phyloP scores from a whole-genome alignment of 805 yeast genomes.

The Lipomyces kockii region DNA sequence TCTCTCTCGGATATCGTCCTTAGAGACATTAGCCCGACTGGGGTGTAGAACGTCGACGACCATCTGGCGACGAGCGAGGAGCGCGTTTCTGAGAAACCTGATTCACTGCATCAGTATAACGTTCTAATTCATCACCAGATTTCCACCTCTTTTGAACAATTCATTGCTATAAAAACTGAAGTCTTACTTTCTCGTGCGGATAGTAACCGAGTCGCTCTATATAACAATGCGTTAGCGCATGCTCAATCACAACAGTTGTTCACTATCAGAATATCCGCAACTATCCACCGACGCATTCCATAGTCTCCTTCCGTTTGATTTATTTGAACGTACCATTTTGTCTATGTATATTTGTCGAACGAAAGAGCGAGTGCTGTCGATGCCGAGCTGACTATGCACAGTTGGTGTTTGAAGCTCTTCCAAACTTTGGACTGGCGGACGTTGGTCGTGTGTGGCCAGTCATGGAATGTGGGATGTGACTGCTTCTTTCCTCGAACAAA shows the following conservation, averaged over 20 bases:
- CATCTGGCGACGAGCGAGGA: slow-evolving; percentile 98
- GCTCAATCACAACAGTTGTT: slow-evolving; percentile 21
- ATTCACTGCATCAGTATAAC: neutral
- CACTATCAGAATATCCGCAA: neutral
- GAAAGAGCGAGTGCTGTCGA: slow-evolving; percentile 9
- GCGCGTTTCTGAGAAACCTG: slow-evolving; percentile 93
- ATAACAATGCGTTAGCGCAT: slow-evolving; percentile 3
- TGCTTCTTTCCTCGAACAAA: too few species aligned
- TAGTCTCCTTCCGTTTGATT: neutral
- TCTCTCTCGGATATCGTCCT: slow-evolving; percentile 97
- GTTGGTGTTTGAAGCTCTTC: neutral
- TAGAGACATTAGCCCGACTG: slow-evolving; percentile 98
- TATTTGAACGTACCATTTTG: slow-evolving; percentile 25
- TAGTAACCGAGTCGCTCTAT: slow-evolving; percentile 87
- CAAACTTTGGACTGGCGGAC: neutral
- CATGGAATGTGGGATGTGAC: too few species aligned
- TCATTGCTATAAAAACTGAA: neutral
- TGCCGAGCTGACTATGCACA: neutral
- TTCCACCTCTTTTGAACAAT: slow-evolving; percentile 1
- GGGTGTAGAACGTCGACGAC: slow-evolving; percentile 99
- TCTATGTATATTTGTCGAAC: slow-evolving; percentile 13
- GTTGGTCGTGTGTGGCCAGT: neutral
- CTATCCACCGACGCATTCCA: neutral
- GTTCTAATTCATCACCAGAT: neutral
- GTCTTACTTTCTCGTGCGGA: slow-evolving; percentile 89